Base-by-base conservation (phyloP, 1,284 basidiomycete species). In the Ustilago vetiveriae region DNA sequence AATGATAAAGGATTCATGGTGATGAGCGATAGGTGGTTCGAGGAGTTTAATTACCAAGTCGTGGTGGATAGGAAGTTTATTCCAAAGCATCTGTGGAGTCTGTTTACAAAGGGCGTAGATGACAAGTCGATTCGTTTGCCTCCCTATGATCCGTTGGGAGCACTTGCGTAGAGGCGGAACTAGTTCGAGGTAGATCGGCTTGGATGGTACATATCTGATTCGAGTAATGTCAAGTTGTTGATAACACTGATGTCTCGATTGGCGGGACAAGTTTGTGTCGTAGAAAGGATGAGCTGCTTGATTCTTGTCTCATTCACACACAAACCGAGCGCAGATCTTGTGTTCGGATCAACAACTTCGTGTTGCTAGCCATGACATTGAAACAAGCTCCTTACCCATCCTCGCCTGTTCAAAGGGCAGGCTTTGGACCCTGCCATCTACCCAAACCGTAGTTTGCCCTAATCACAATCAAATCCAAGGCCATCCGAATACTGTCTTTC, bases 1-100 rank as follows among this genome's bases (percentile, higher is more conserved):
- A 67, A 67, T 22, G 86, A 92, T 69, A 89, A 93, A 75, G 94
- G 93, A 3, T 97, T 89, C 84, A 94, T 91, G 84, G 88, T 95
- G 73, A 95, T 95, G 81, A 76, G 74, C 4, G 76, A 80, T 26
- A 70, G 68, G 37, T 97, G 94, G 94, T 97, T 97, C 83, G 88
- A 90, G 63, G 86, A 97, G 88, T 92, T 66, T 37, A 64, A 69
- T 37, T 77, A 72, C 42, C 75, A 79, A 56, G 65, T 75, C 21
- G 76, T 79, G 35, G 66, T 76, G 22, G 57, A 59, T 33, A 56
- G 58, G 45, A 45, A 77, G 49, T 73, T 64, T 42, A 45, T 73
- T 10, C 75, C 72, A 1, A 53, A 54, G 29, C 32, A 67, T 22
- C 44, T 74, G 41, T 77, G 75, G 75, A 37, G 36, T 3, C 26